phyloP scores from a whole-genome alignment of 257 asterid species.

The Lycium ferocissimum region DNA sequence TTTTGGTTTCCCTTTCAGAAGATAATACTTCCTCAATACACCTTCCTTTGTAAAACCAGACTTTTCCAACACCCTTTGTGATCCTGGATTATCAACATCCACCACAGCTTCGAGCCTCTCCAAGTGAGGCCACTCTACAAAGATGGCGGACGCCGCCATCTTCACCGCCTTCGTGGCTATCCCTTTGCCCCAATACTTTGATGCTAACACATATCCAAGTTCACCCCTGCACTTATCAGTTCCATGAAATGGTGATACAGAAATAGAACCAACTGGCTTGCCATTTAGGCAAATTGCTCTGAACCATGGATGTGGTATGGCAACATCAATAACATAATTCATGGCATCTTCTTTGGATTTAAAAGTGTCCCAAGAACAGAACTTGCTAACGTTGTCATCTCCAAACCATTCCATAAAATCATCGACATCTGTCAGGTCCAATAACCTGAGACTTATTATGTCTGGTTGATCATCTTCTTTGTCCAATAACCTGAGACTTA shows the following conservation, averaged over 20 bases:
- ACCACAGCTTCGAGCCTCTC: slow-evolving; percentile 83
- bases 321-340: slow-evolving; percentile 36
- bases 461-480: slow-evolving; percentile 40
- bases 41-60: slow-evolving; percentile 77
- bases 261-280: slow-evolving; percentile 57
- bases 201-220: slow-evolving; percentile 67
- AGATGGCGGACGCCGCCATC: slow-evolving; percentile 63
- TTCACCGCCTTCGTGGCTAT: slow-evolving; percentile 74
- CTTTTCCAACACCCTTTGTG: slow-evolving; percentile 83
- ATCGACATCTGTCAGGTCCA: slow-evolving; percentile 65
- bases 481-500: slow-evolving; percentile 59
- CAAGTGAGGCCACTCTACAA: slow-evolving; percentile 71
- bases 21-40: slow-evolving; percentile 67
- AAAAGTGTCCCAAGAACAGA: slow-evolving; percentile 68
- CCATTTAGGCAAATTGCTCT: slow-evolving; percentile 63
- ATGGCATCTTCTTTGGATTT: slow-evolving; percentile 60
- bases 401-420: slow-evolving; percentile 59
- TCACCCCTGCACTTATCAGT: slow-evolving; percentile 65
- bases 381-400: slow-evolving; percentile 69
- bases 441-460: slow-evolving; percentile 57
- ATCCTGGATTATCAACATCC: slow-evolving; percentile 69
- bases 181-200: slow-evolving; percentile 84
- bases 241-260: slow-evolving; percentile 54
- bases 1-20: slow-evolving; percentile 61
- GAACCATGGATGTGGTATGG: slow-evolving; percentile 61